Percentiles rank a stretch among this genome's conserved stretches.
These are phyloP conservation scores for Didymella glomerata DNA, from an alignment of 2,329 filamentous ascomycete species.

Conservation along the genomic window DNA sequence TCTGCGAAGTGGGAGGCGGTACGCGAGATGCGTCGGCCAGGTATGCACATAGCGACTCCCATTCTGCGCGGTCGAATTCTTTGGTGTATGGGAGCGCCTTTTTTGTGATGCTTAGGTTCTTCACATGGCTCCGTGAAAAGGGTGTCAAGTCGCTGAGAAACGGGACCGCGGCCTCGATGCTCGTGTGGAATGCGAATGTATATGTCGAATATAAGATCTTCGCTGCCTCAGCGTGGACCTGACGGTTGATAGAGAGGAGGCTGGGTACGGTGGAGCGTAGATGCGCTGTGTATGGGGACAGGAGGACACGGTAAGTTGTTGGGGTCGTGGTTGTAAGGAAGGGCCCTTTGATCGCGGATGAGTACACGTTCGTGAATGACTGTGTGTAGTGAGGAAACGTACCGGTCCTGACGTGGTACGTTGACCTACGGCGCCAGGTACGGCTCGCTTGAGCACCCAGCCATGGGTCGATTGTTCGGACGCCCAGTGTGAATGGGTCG, in stretches of 20 bases:
- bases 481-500: conserved; percentile 49
- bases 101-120: conserved; percentile 64
- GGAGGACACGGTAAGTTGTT: conserved; percentile 65
- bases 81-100: conserved; percentile 62
- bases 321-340: conserved; percentile 56
- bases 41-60: conserved; percentile 60
- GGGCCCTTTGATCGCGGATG: conserved; percentile 45
- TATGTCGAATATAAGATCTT: conserved; percentile 65
- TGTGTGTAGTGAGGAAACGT: conserved; percentile 22
- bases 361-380: conserved; percentile 13
- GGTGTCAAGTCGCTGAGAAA: conserved; percentile 67
- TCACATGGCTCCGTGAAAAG: conserved; percentile 58
- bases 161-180: conserved; percentile 67
- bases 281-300: conserved; percentile 55
- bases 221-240: conserved; percentile 64
- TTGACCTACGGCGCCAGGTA: conserved; percentile 47
- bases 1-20: background rate
- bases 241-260: conserved; percentile 39
- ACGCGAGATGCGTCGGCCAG: conserved; percentile 38
- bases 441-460: conserved; percentile 33
- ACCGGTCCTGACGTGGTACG: conserved; percentile 51
- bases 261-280: conserved; percentile 54
- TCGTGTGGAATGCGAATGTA: conserved; percentile 66
- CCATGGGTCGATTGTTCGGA: conserved; percentile 57
- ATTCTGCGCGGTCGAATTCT: conserved; percentile 65